phyloP scores from a whole-genome alignment of 108 stramenopile species.

The Skeletonema grethae region DNA sequence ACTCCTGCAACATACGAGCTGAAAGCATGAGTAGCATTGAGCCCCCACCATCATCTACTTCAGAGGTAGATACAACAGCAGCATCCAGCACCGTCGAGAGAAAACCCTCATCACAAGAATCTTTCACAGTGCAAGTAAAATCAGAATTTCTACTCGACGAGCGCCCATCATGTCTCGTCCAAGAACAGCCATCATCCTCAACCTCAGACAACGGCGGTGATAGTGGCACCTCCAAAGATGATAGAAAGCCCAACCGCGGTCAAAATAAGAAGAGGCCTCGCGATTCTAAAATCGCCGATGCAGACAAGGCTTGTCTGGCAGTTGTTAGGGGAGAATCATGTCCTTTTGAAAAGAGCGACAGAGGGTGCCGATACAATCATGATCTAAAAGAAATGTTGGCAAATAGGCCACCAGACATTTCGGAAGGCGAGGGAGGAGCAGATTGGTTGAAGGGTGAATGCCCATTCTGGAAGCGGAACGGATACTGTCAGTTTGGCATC shows the following conservation, averaged over 20 bases:
- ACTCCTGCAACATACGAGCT: neutral
- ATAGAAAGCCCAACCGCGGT: slow-evolving; percentile 42
- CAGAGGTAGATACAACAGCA: neutral
- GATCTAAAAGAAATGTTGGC: slow-evolving; percentile 73
- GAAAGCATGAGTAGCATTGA: neutral
- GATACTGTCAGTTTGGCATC: slow-evolving; percentile 75
- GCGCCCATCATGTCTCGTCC: slow-evolving; percentile 35
- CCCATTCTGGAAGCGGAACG: slow-evolving; percentile 38
- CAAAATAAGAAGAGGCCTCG: slow-evolving; percentile 84
- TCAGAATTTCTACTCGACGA: slow-evolving; percentile 51
- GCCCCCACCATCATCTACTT: neutral
- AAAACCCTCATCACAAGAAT: neutral
- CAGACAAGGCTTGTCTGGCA: slow-evolving; percentile 66
- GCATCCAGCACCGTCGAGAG: neutral
- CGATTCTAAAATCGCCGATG: slow-evolving; percentile 50
- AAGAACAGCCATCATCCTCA: slow-evolving; percentile 13
- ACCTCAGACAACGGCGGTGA: slow-evolving; percentile 4
- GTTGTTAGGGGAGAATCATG: slow-evolving; percentile 60
- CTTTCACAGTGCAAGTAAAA: slow-evolving; percentile 55
- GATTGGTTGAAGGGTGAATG: slow-evolving; percentile 32
- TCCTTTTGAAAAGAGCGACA: slow-evolving; percentile 42
- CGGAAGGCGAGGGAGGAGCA: slow-evolving; percentile 52
- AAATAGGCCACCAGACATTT: slow-evolving; percentile 60
- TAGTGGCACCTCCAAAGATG: neutral
- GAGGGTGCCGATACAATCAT: slow-evolving; percentile 81